These are phyloP conservation scores for Solanum hybrid DNA, from an alignment of 305 asterid species.

Conservation along the genomic window DNA sequence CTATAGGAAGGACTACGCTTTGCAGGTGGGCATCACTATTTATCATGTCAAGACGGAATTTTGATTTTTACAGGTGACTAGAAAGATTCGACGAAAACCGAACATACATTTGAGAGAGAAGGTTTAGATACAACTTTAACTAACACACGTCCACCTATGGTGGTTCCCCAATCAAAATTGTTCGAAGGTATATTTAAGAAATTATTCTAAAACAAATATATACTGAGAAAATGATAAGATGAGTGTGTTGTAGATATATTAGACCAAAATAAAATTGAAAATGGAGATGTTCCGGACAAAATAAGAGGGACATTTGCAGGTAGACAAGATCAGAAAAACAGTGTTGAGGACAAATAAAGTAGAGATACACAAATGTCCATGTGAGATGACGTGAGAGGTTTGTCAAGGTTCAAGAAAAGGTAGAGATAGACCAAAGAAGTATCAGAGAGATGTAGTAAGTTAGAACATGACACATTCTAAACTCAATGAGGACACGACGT, in stretches of 20 bases:
- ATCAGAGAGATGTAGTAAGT: neutral
- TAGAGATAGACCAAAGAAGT: rapidly evolving
- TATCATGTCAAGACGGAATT: neutral
- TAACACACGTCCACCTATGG: neutral
- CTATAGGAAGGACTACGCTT: neutral
- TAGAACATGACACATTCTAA: neutral
- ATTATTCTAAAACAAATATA: no score
- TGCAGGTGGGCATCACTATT: neutral
- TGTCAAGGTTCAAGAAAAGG: neutral
- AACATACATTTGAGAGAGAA: no score
- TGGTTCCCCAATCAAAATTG: neutral
- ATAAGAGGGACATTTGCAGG: neutral
- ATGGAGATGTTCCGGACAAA: neutral
- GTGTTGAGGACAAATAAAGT: no score
- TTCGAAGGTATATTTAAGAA: neutral
- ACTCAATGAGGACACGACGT: neutral
- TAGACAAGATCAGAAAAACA: neutral
- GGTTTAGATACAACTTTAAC: neutral
- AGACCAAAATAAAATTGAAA: neutral
- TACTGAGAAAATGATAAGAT: neutral
- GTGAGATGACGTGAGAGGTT: neutral
- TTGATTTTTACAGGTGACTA: neutral
- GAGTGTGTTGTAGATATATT: neutral
- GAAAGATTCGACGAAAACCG: neutral
- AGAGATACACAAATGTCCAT: neutral